Conservation (phyloP, 169 alveolate genomes). For the Plasmodium malariae region DNA sequence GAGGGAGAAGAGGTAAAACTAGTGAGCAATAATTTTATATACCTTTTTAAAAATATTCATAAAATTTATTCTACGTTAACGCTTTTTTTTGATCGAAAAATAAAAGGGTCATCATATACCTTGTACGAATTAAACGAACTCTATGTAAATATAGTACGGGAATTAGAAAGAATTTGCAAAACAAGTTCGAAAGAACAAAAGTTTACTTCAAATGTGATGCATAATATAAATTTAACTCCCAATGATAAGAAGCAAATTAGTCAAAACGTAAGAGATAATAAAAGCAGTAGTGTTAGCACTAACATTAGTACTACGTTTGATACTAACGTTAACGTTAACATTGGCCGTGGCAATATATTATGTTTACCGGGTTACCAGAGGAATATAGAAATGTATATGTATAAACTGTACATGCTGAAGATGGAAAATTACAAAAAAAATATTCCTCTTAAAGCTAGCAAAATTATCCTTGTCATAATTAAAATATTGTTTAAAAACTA, state of each 20-base stretch:
- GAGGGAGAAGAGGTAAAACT: not conserved
- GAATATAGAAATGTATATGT: constrained; percentile 73
- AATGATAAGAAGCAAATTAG: too few relatives aligned
- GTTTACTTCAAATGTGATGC: not conserved
- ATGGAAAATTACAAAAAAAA: constrained; percentile 71
- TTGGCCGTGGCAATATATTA: too few relatives aligned
- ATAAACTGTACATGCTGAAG: constrained; percentile 57
- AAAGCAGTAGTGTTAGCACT: too few relatives aligned
- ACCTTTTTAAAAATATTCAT: constrained; percentile 26
- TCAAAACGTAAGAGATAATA: too few relatives aligned
- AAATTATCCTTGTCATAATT: constrained; percentile 50
- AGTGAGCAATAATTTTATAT: constrained; percentile 57
- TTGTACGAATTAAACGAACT: constrained; percentile 2
- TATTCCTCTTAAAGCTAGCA: constrained; percentile 17
- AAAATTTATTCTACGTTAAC: constrained; percentile 19
- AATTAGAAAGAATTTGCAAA: constrained; percentile 24
- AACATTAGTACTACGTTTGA: too few relatives aligned
- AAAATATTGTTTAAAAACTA: constrained; percentile 64
- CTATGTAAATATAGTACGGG: constrained; percentile 18
- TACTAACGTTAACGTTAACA: too few relatives aligned
- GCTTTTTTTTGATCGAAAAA: constrained; percentile 15
- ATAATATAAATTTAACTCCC: not conserved
- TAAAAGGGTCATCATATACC: not conserved
- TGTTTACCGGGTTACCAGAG: not conserved
- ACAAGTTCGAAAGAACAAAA: not conserved